Base-by-base conservation (phyloP, 495 filamentous ascomycete species). In the Neurospora africana region DNA sequence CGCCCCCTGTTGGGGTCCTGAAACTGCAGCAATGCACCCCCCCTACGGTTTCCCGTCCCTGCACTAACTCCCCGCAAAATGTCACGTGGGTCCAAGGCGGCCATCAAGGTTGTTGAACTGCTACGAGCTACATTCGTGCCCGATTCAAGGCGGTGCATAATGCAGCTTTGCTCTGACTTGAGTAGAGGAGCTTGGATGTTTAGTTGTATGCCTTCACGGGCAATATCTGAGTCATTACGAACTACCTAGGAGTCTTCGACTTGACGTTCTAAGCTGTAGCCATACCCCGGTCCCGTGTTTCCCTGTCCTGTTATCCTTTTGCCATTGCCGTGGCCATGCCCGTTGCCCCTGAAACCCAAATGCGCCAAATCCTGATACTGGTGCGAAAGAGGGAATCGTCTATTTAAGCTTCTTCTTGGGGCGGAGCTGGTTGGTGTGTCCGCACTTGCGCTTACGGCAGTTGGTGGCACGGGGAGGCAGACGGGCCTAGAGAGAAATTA, bases 321-420 rank as follows among this genome's bases (percentile, higher is more conserved):
- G 53, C 27, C 53, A 27, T 65, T 65, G 53, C 53, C 53, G 6
- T 65, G 7, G 33, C 53, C 53, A 33, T 65, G 13, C 53, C 53
- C 53, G 3, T 65, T 65, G 53, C 3, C 15, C 70, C 69, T 68
- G 74, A 80, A 81, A 79, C 73, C 77, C 74, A 77, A 75, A 77
- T 78, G 81, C 82, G 80, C 80, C 81, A 78, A 77, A 81, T 75
- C 76, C 79, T 79, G 74, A 79, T 79, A 77, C 74, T 74, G 70
- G 69, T 74, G 74, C 65, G 68, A 6, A 71, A 44, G 68, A 68
- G 27, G 44, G 73, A 82, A 78, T 78, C 76, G 81, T 81, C 79
- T 94, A 99, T 89, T 99, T 99, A 79, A 99, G 89, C 94, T 99
- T 99, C 94, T 99, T 99, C 95, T 99, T 99, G 82, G 95, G 95